Conservation (phyloP, 2,329 filamentous ascomycete species). For the Phymatotrichopsis omnivora region DNA sequence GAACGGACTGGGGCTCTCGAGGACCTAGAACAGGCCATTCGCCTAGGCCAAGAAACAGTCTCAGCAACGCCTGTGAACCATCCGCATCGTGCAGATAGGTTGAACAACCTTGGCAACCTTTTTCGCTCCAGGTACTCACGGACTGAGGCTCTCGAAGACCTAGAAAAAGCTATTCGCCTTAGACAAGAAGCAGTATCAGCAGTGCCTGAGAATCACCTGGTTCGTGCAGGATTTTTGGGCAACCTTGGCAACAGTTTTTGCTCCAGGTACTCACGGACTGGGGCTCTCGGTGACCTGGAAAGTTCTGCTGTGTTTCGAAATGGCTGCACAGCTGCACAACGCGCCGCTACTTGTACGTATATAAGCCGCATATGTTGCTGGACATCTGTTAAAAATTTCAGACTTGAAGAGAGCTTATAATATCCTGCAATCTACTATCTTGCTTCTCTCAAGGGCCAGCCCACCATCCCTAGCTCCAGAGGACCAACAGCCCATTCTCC, state of each 20-base stretch:
- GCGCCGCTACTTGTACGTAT: not conserved
- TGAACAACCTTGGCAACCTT: not conserved
- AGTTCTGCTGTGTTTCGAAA: conserved; percentile 27
- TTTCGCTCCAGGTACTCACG: not conserved
- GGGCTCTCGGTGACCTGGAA: not conserved
- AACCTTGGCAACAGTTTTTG: not conserved
- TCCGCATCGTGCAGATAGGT: not conserved
- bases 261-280: conserved; percentile 4
- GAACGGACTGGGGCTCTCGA: conserved; percentile 4
- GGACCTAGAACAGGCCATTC: conserved; percentile 18
- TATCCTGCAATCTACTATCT: not conserved
- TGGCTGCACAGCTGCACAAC: conserved; percentile 5
- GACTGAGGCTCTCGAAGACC: conserved; percentile 6
- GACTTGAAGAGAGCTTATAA: not conserved
- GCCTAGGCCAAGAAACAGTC: conserved; percentile 3
- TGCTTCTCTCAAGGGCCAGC: conserved; percentile 1
- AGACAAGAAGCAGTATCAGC: conserved; percentile 4
- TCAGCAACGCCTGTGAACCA: not conserved
- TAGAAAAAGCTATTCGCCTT: conserved; percentile 13
- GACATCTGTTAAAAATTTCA: not conserved
- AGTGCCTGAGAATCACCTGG: conserved; percentile 3
- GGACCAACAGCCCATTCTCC: conserved; percentile 17
- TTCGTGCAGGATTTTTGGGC: no score
- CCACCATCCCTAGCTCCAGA: conserved; percentile 8
- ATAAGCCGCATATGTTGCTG: not conserved